These are phyloP conservation scores for Hypoxylon perforatum DNA, from an alignment of 495 filamentous ascomycete genomes.

Conservation along the genomic window DNA sequence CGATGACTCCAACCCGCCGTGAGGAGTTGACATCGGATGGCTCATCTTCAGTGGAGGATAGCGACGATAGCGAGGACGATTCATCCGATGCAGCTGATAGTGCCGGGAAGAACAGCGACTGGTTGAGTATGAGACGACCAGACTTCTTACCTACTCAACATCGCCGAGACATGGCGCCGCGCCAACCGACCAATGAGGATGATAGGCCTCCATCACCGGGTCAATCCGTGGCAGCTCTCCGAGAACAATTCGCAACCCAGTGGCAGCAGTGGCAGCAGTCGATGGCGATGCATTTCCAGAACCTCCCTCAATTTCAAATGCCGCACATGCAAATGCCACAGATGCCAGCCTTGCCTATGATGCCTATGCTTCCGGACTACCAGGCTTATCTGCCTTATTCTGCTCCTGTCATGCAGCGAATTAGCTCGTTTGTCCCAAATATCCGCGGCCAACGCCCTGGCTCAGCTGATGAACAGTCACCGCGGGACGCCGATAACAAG, in stretches of 20 bases:
- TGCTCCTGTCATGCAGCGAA: slow-evolving; percentile 73
- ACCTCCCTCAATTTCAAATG: slow-evolving; percentile 66
- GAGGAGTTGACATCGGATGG: slow-evolving; percentile 50
- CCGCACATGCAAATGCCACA: slow-evolving; percentile 74
- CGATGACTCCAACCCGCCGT: slow-evolving; percentile 48
- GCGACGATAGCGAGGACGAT: slow-evolving; percentile 52
- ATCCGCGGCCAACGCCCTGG: slow-evolving; percentile 55
- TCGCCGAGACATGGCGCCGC: slow-evolving; percentile 23
- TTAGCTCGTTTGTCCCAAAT: slow-evolving; percentile 78
- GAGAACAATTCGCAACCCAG: slow-evolving; percentile 79
- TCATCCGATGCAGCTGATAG: slow-evolving; percentile 48
- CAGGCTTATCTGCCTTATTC: slow-evolving; percentile 65
- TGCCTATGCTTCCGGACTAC: slow-evolving; percentile 76
- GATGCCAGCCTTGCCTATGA: slow-evolving; percentile 62
- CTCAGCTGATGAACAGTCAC: slow-evolving; percentile 49
- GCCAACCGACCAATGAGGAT: slow-evolving; percentile 43
- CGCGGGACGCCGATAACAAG: slow-evolving; percentile 63
- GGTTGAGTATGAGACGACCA: slow-evolving; percentile 53
- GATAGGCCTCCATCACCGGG: slow-evolving; percentile 63
- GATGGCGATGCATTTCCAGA: slow-evolving; percentile 57
- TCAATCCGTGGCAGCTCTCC: slow-evolving; percentile 75
- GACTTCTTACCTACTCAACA: slow-evolving; percentile 44
- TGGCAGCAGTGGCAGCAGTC: slow-evolving; percentile 83
- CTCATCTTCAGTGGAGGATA: slow-evolving; percentile 52
- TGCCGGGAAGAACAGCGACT: slow-evolving; percentile 50